Evolutionary conservation across 2,329 filamentous ascomycete genomes (phyloP), one percentile per base, ranked within the genome.

Genomic region (Trematosphaeria pertusa): DNA sequence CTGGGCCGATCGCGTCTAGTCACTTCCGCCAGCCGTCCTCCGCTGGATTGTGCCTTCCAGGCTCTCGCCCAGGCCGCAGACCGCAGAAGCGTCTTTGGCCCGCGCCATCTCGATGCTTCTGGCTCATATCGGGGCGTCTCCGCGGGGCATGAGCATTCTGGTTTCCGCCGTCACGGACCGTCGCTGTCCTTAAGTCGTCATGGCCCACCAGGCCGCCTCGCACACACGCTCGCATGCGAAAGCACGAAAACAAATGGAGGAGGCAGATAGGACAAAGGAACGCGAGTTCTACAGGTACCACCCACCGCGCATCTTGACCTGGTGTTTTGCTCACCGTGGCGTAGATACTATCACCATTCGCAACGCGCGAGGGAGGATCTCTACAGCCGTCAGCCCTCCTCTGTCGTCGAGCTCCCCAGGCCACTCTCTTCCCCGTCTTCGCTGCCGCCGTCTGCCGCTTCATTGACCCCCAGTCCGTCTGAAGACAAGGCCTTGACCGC

Each of bases 401-500:
- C 52, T 15, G 48, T 43, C 20, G 40, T 48, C 32, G 46, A 46
- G 19, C 62, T 50, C 39, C 40, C 20, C 54, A 43, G 39, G 41
- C 41, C 14, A 46, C 45, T 9, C 46, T n/a, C n/a, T n/a, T n/a
- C n/a, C n/a, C 56, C 24, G 20, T 17, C 26, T 20, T 47, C 57
- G 19, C 58, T 52, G 21, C 49, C 55, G 33, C 52, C 45, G 5
- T 31, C 52, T 10, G 38, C 49, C 18, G 44, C 46, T 18, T 30
- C 33, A 8, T 4, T 7, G n/a, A 20, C 14, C 17, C 54, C 49
- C 10, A 48, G 38, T 18, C 54, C 62, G 1, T 65, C 64, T 8
- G 62, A 71, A 21, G 71, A 73, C 38, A 63, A 58, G 40, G 68
- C 68, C 28, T 47, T 73, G 49, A 69, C 65, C 8, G 67, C 70